phyloP scores from a whole-genome alignment of 495 filamentous ascomycete genomes.

The Aspergillus taichungensis region DNA sequence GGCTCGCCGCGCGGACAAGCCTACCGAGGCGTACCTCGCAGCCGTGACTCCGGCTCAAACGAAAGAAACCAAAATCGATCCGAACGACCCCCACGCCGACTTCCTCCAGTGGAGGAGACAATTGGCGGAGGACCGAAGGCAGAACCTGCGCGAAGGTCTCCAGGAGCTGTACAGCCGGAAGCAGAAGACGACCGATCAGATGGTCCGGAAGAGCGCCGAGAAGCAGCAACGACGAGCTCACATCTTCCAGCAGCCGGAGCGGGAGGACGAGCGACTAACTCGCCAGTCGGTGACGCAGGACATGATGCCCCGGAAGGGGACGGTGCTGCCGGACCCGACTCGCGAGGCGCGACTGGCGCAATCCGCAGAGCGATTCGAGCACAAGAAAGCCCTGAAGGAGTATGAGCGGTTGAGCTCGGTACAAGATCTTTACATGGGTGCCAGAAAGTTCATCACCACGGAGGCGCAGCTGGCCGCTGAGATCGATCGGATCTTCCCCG shows the following conservation, averaged over 20 bases:
- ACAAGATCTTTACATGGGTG: constrained; percentile 57
- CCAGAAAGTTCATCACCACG: constrained; percentile 55
- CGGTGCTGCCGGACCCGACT: constrained; percentile 38
- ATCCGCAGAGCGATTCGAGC: constrained; percentile 32
- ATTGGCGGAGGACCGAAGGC: constrained; percentile 50
- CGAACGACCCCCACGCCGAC: constrained; percentile 33
- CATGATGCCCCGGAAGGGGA: constrained; percentile 28
- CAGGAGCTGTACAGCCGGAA: constrained; percentile 50
- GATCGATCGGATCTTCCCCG: constrained; percentile 52
- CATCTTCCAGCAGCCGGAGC: constrained; percentile 40
- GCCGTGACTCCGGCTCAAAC: constrained; percentile 31
- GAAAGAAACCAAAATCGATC: constrained; percentile 19
- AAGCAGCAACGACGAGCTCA: constrained; percentile 35
- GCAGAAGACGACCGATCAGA: constrained; percentile 25
- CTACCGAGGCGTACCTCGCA: constrained; percentile 43
- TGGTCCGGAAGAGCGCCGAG: constrained; percentile 24
- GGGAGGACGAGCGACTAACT: constrained; percentile 56
- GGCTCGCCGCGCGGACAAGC: constrained; percentile 38
- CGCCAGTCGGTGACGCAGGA: constrained; percentile 38
- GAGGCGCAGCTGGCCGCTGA: constrained; percentile 51
- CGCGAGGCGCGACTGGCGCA: constrained; percentile 35
- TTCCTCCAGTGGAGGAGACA: constrained; percentile 53
- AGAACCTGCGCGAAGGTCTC: constrained; percentile 57
- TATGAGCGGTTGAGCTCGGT: constrained; percentile 38
- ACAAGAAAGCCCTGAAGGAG: constrained; percentile 27